Evolutionary conservation across 2,329 filamentous ascomycete species (phyloP), one percentile per base, ranked within the genome.

Genomic region (Scedosporium boydii): DNA sequence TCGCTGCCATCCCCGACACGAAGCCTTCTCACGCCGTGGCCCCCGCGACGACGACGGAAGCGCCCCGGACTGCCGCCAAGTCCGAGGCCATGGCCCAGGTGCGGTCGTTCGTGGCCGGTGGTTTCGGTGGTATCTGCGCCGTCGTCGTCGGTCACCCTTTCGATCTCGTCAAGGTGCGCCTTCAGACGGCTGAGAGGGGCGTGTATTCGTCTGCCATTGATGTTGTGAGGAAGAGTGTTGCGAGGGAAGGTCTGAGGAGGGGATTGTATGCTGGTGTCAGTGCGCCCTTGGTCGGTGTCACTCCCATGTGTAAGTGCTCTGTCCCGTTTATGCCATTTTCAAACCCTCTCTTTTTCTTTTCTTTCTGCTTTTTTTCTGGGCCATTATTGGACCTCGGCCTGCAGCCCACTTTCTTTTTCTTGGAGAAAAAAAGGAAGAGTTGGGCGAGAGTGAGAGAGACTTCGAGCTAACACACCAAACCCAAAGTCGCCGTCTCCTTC

Each of bases 211-310:
- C 89, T 56, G 95, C 95, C 14, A 82, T 98, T 70, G 95, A 99
- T 77, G 93, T 97, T 1, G 92, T 98, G 66, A 82, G 84, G 75
- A 96, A 89, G 80, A 93, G 91, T 42, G 78, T 99, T 64, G 93
- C 93, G 29, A 84, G 89, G 65, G 93, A 98, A 75, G 95, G 95
- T 1, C 74, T 96, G 67, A 70, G 77, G 64, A 78, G 90, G 75
- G 95, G 95, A 7, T 76, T 99, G 65, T 99, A 99, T 76, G 95
- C 95, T n/a, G 95, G 95, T 74, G 93, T 99, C 56, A 95, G 90
- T 68, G 95, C 95, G 69, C 95, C 95, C 55, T 79, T 99, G 65
- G 90, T 97, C 9, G 95, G 95, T 61, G 95, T 99, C 16, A 99
- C 95, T 65, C 95, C 95, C 62, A 99, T 99, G 95, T 99, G 93